Conservation (phyloP, 345 rosid genomes). For the Acer campestre region DNA sequence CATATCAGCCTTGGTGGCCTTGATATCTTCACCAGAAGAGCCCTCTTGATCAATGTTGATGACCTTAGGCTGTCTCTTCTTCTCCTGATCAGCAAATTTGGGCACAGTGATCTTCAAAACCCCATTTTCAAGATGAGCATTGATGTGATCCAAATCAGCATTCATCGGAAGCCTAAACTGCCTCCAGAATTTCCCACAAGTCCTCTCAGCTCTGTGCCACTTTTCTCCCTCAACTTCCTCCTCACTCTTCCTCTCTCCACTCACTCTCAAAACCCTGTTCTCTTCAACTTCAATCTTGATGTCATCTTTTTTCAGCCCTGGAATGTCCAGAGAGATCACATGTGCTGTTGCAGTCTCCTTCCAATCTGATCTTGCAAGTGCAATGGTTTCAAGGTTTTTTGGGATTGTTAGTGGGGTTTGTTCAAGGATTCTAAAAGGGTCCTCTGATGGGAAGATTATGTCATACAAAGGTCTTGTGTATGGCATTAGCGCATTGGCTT, state of each 20-base stretch:
- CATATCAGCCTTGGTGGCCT: conserved; percentile 30
- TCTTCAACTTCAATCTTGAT: conserved; percentile 45
- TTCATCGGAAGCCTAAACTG: conserved; percentile 38
- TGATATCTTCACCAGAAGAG: conserved; percentile 37
- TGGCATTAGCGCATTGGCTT: conserved; percentile 19
- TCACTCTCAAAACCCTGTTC: conserved; percentile 37
- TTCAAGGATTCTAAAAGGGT: conserved; percentile 49
- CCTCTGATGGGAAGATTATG: conserved; percentile 36
- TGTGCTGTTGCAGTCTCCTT: conserved; percentile 33
- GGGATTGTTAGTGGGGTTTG: conserved; percentile 39
- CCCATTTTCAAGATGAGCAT: conserved; percentile 38
- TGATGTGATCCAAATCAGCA: conserved; percentile 37
- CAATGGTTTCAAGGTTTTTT: conserved; percentile 25
- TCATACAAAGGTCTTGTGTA: conserved; percentile 33
- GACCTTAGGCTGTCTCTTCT: conserved; percentile 43
- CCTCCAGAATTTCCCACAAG: conserved; percentile 40
- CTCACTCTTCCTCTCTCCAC: conserved; percentile 37
- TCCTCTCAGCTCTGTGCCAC: conserved; percentile 48
- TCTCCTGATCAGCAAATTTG: conserved; percentile 28
- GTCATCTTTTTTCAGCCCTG: conserved; percentile 42
- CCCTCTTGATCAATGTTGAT: conserved; percentile 29
- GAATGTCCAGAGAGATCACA: conserved; percentile 34
- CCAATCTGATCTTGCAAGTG: conserved; percentile 44
- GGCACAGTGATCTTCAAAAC: conserved; percentile 33
- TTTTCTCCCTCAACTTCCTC: conserved; percentile 32